Base-by-base conservation (phyloP, 176 grass and related monocot genomes). In the Aegilops longissima region DNA sequence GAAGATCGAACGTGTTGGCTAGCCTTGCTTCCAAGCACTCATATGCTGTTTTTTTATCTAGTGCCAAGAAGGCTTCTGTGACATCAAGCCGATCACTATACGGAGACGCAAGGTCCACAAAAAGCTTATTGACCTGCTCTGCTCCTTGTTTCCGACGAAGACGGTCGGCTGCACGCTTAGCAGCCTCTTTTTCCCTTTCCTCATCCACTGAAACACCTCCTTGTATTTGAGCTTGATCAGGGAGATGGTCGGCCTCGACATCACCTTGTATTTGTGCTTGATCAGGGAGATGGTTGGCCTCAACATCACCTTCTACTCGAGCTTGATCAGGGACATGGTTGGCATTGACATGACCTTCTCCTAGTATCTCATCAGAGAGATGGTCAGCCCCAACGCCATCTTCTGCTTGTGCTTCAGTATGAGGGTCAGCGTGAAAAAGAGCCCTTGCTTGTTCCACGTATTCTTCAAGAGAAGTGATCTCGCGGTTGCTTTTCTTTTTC, bases 81-180 rank as follows among this genome's bases (percentile, higher is more conserved):
- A 5, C 17, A 12, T 0, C 0, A 80, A 65, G 21, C 12, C 59
- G 58, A 12, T 40, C 3, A 14, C 0, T 0, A 2, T 27, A 65
- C 2, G 14, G 59, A 16, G 13, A 29, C 11, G 61, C 34, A 18
- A 80, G 23, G 78, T 80, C 61, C 2, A 80, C 78, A 44, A 63
- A 80, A 45, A 45, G n/a, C 5, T 80, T 9, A 3, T n/a, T 24
- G 11, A 36, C 29, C 12, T 30, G 31, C 0, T 67, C 11, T 67
- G 12, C 1, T 14, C 30, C n/a, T 25, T 6, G 23, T 30, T 5
- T 0, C 27, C 1, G 47, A 44, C 1, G 40, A 42, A 42, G 40
- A 42, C 40, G 8, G 40, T 42, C 9, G 2, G 40, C 8, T 2
- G 2, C 8, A 42, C 40, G 40, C 40, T 3, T 42, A 42, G 9